Base-by-base conservation (phyloP, 2,329 filamentous ascomycete genomes). In the Pestalotiopsis sp. region DNA sequence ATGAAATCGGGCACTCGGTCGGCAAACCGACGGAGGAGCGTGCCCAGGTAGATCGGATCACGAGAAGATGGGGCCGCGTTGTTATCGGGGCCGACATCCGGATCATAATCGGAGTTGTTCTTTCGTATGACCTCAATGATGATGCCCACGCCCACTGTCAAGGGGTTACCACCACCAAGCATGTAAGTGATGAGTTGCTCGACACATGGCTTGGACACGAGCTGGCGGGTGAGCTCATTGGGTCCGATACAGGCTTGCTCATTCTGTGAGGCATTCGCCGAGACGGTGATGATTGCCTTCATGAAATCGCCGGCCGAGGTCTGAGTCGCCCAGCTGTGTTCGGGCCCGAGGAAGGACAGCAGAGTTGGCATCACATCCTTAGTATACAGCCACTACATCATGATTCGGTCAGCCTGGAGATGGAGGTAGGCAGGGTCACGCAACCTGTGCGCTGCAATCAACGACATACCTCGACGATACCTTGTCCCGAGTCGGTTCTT, bases 191-290 rank as follows among this genome's bases (percentile, higher is more conserved):
- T 93, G n/a, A 99, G 87, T 69, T 90, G 90, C 76, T 95, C 89
- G 65, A 97, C 90, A 75, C 95, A 98, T 17, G 89, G 82, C 71
- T 92, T 89, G 0, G 96, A 98, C 1, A 99, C 96, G 4, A 99
- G 87, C 81, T 99, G 94, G 56, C 96, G 91, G 4, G 96, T 99
- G 64, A 99, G 88, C 78, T 97, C 96, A 79, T 99, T 99, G 4
- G 96, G 96, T 3, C 96, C 96, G 78, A 99, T 98, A 76, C 97
- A 98, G n/a, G 95, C 96, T 78, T 98, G 95, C 77, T 99, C 96
- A 76, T 98, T 97, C 75, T 97, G 96, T 1, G 95, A 98, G 3
- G 96, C 96, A 77, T 99, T 99, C 70, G 96, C 96, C 1, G 96
- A 98, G 69, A 99, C 98, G 31, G 96, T 99, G 73, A 99, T 98